Base-by-base conservation (phyloP, 257 asterid genomes). In the Nicotiana benthamiana region DNA sequence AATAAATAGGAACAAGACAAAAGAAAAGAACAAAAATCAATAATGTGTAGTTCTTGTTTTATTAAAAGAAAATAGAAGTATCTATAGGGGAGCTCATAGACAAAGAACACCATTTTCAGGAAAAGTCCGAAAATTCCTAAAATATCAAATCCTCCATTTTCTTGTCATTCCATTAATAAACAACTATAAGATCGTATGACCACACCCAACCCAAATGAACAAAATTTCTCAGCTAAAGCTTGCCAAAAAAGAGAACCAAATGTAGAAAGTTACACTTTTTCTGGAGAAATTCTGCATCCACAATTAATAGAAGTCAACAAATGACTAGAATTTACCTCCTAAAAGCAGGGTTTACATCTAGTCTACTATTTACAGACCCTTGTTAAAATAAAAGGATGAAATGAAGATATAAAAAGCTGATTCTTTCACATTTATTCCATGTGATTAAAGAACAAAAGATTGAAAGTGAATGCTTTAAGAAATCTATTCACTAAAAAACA, bases 101-200 rank as follows among this genome's bases (percentile, higher is more conserved):
- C 9, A 40, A 40, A 61, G 75, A 79, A 64, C 26, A 64, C 11
- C 61, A 51, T 28, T 63, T 79, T 28, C 76, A 48, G 54, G 75
- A 46, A 22, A 66, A 79, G 48, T 27, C 26, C 53, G 46, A 75
- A 34, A 51, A 56, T 17, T 52, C 80, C 36, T 2, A 75, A 22
- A 75, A 61, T 6, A 46, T 40, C 77, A 65, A 82, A 68, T 76
- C 82, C 75, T 60, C 74, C 76, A 76, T 17, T 13, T 81, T 65
- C 54, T 78, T 40, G 30, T 11, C 34, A 79, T 48, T 79, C 26
- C 75, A 79, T 24, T 17, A 64, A 20, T 11, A 5, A 22, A 68
- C 28, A 11, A 24, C 78, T 48, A 22, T 13, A 7, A 18, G 4
- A 34, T 18, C 52, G 4, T 34, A 67, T 67, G 51, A 27, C 36